Evolutionary conservation across 129 eudicot species (phyloP).

Genomic region (Glebionis coronaria): DNA sequence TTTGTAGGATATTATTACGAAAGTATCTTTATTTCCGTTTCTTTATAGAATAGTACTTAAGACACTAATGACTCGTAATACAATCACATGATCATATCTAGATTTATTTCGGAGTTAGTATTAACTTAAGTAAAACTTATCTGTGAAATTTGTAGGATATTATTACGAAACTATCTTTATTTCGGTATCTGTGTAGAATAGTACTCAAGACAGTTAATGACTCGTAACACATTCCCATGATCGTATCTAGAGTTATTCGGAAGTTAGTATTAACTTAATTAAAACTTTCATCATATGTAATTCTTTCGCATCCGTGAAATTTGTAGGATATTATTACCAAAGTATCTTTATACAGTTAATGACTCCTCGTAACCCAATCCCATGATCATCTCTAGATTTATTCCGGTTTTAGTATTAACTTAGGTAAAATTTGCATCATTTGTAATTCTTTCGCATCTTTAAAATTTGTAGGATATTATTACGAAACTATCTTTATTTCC

Average conservation of each 20-base stretch:
- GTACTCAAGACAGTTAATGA: not conserved
- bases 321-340: no score
- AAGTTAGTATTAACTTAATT: no score
- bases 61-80: constrained; percentile 6
- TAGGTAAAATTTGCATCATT: not conserved
- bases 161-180: not conserved
- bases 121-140: constrained; percentile 5
- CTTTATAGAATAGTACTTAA: constrained; percentile 2
- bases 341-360: no score
- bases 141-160: not conserved
- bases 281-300: no score
- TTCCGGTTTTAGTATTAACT: no score
- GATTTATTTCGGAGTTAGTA: not conserved
- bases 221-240: not conserved
- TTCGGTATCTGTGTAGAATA: constrained; percentile 7
- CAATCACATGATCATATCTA: not conserved
- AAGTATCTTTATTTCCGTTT: not conserved
- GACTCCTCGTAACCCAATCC: no score
- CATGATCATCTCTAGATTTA: no score
- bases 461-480: not conserved
- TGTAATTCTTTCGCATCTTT: not conserved
- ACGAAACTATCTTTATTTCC: not conserved
- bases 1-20: not conserved
- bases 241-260: not conserved
- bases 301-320: no score